Evolutionary conservation across 192 early-diverging fungal genomes (phyloP).

Genomic region (Backusella tuberculispora): DNA sequence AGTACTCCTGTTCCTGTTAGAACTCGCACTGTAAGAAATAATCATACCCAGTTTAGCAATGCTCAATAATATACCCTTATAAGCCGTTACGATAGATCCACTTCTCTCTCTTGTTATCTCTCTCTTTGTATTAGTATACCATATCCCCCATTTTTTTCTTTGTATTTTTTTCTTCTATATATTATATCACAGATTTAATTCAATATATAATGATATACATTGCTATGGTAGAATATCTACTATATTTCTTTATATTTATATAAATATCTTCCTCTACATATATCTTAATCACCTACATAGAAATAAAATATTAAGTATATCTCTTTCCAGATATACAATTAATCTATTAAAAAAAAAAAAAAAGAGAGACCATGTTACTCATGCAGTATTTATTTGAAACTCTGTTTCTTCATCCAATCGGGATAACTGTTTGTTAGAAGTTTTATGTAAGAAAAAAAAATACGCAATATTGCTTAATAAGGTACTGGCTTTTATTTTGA

Average conservation of each 20-base stretch:
- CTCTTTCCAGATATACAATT: neutral
- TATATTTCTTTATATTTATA: conserved; percentile 1
- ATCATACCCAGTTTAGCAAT: conserved; percentile 12
- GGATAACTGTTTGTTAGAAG: neutral
- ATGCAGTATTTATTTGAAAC: neutral
- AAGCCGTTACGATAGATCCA: neutral
- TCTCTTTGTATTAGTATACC: neutral
- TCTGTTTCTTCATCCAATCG: neutral
- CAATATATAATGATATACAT: neutral
- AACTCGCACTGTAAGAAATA: conserved; percentile 12
- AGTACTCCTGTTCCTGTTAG: conserved; percentile 16
- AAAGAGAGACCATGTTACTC: neutral
- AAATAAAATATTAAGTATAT: neutral
- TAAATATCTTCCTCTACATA: neutral
- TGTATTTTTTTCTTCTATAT: neutral
- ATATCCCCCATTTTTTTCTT: neutral
- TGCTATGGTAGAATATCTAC: neutral
- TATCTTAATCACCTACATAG: neutral
- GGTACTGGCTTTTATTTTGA: neutral
- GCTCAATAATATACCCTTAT: conserved; percentile 11
- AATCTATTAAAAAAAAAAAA: neutral
- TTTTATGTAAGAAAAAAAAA: neutral
- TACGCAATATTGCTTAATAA: neutral
- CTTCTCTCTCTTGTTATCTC: neutral
- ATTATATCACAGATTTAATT: conserved; percentile 2